Percentiles rank a stretch among this genome's conserved stretches.
Conservation (phyloP, 1,284 basidiomycete species). For the Moesziomyces antarcticus region DNA sequence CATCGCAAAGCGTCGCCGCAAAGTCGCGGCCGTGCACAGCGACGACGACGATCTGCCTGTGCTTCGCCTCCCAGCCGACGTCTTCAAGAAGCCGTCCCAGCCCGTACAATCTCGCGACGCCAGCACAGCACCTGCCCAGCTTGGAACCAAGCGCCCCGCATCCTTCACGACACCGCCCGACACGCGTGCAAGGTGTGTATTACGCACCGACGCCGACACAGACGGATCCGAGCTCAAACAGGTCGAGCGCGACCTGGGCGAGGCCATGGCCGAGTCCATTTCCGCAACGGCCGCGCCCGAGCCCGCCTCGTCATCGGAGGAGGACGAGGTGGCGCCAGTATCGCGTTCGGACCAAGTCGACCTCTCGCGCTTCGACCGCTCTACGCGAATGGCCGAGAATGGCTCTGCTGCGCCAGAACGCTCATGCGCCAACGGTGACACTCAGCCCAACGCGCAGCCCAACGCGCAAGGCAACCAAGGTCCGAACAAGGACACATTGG, state of each 20-base stretch:
- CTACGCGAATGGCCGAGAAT: constrained; percentile 36
- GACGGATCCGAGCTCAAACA: constrained; percentile 5
- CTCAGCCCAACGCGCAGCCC: not conserved
- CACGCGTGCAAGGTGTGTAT: constrained; percentile 19
- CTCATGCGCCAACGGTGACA: constrained; percentile 1
- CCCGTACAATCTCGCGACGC: not conserved
- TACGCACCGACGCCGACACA: constrained; percentile 11
- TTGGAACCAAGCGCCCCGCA: constrained; percentile 38
- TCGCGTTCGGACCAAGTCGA: constrained; percentile 24
- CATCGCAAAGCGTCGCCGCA: constrained; percentile 20
- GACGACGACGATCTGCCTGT: constrained; percentile 39
- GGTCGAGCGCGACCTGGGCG: constrained; percentile 32
- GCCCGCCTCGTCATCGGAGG: constrained; percentile 21
- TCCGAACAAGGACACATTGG: constrained; percentile 3
- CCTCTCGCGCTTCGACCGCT: constrained; percentile 32
- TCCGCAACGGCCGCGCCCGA: constrained; percentile 8
- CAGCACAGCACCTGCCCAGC: not conserved
- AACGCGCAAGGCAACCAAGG: not conserved
- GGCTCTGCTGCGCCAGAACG: not conserved
- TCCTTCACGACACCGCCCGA: constrained; percentile 41
- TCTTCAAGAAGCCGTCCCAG: constrained; percentile 13
- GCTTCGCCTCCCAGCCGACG: constrained; percentile 27
- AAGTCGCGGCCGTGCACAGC: constrained; percentile 2
- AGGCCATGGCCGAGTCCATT: constrained; percentile 40
- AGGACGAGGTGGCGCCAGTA: constrained; percentile 3